These are phyloP conservation scores for Spathaspora hagerdaliae DNA, from an alignment of 805 yeast genomes.

Conservation along the genomic window DNA sequence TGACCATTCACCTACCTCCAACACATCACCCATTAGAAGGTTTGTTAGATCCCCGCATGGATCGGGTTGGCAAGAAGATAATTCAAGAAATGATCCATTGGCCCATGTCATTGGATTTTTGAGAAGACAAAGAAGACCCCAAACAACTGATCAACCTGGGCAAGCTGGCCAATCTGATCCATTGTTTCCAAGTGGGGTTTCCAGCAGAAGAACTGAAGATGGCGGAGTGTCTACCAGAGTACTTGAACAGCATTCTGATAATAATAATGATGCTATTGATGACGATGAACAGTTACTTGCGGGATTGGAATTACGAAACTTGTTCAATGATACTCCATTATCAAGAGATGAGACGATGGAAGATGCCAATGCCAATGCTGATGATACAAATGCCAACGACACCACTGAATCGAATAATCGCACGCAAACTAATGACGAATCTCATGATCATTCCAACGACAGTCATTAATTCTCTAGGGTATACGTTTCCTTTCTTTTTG, in stretches of 20 bases:
- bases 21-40: not conserved
- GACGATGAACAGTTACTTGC: conserved; percentile 15
- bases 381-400: not conserved
- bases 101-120: conserved; percentile 6
- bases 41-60: not conserved
- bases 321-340: conserved; percentile 14
- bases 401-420: conserved; percentile 1
- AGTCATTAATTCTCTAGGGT: too few relatives aligned
- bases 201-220: conserved; percentile 42
- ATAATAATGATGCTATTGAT: conserved; percentile 7
- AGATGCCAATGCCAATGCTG: not conserved
- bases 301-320: conserved; percentile 23
- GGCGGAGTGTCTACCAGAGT: conserved; percentile 38
- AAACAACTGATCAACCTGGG: not conserved
- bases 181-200: conserved; percentile 45
- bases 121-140: conserved; percentile 4
- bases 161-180: conserved; percentile 1
- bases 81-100: conserved; percentile 1
- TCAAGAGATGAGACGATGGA: conserved; percentile 1
- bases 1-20: not conserved
- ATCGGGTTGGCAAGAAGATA: conserved; percentile 1
- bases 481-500: too few relatives aligned
- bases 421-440: not conserved
- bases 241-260: not conserved
- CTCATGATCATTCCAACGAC: too few relatives aligned